Conservation (phyloP, 495 filamentous ascomycete species). For the Trichoderma orchidacearum region DNA sequence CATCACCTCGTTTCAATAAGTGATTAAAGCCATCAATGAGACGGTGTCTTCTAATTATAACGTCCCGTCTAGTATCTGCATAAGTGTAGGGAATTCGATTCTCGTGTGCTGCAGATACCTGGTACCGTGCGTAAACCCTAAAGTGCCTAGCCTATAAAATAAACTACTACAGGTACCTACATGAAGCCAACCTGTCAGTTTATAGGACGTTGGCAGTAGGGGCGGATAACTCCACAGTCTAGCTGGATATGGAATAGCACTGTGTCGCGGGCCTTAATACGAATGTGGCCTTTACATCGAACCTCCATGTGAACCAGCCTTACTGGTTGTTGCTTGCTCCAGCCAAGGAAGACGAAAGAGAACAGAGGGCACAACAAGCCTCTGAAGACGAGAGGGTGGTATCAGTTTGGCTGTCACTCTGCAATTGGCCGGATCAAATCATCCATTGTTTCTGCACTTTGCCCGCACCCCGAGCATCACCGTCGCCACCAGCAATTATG, state of each 20-base stretch:
- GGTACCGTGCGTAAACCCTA: too few relatives aligned
- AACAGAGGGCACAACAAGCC: background rate
- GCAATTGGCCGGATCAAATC: background rate
- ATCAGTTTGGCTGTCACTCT: background rate
- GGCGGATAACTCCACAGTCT: background rate
- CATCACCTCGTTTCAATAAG: too few relatives aligned
- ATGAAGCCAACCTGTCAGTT: background rate
- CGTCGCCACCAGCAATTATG: slow-evolving; percentile 23
- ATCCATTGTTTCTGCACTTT: too few relatives aligned
- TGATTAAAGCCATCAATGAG: too few relatives aligned
- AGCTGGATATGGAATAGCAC: background rate
- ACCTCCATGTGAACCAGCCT: background rate
- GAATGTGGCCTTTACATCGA: background rate
- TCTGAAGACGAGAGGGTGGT: background rate
- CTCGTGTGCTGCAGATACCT: too few relatives aligned
- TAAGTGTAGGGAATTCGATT: too few relatives aligned
- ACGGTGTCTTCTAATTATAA: too few relatives aligned
- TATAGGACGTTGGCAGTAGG: background rate
- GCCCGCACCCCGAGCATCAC: too few relatives aligned
- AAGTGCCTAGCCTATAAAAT: too few relatives aligned
- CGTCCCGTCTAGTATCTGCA: too few relatives aligned
- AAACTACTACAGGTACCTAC: too few relatives aligned
- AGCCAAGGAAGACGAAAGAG: too few relatives aligned
- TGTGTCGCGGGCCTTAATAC: background rate
- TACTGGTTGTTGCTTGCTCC: background rate